A percentile compares a stretch with the other conserved stretches of the same genome.
Evolutionary conservation across 139 green algal genomes (phyloP).

Genomic region (Haematococcus lacustris): DNA sequence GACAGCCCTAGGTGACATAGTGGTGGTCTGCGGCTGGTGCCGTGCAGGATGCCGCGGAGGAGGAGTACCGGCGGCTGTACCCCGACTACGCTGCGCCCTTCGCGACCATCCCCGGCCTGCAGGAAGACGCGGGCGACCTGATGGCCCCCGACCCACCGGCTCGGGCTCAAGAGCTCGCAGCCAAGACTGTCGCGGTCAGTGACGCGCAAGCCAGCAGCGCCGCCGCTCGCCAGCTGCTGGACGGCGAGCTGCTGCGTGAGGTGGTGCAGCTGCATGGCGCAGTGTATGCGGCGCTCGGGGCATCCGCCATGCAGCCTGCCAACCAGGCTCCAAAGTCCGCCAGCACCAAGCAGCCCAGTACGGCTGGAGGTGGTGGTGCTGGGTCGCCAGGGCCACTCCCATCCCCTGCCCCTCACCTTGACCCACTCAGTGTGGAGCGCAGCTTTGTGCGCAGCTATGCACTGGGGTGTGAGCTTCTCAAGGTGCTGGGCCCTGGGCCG

Average conservation of each 20-base stretch:
- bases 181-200: neutral
- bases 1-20: no score
- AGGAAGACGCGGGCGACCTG: slow-evolving; percentile 22
- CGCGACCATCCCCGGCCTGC: slow-evolving; percentile 53
- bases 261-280: slow-evolving; percentile 50
- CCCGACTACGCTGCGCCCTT: slow-evolving; percentile 64
- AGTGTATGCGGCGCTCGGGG: no score
- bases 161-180: neutral
- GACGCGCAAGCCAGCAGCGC: slow-evolving; percentile 3
- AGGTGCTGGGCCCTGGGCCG: no score
- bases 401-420: no score
- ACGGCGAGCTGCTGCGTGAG: slow-evolving; percentile 56
- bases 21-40: no score
- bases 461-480: slow-evolving; percentile 38
- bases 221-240: slow-evolving; percentile 44
- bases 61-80: slow-evolving; percentile 51
- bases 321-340: no score
- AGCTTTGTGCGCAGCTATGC: slow-evolving; percentile 47
- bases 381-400: no score
- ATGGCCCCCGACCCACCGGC: neutral
- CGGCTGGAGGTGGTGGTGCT: no score
- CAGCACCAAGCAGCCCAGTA: no score
- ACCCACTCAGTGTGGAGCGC: slow-evolving; percentile 4
- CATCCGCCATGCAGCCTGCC: no score
- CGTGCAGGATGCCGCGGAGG: slow-evolving; percentile 66